Conservation (phyloP, 192 early-diverging fungal species). For the Chytriomyces sp. region DNA sequence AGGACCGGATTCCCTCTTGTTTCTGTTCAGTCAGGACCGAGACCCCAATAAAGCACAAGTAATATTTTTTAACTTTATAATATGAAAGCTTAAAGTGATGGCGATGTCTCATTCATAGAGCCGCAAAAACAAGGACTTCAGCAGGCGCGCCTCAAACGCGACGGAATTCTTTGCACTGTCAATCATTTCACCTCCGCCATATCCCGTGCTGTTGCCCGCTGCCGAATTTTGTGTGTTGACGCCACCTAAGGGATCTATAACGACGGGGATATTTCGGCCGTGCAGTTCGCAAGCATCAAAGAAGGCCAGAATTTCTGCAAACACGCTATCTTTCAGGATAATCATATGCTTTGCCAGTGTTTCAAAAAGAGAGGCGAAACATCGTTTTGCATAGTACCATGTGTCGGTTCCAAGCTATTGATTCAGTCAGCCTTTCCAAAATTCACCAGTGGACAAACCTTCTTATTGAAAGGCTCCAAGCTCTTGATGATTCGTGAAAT, state of each 20-base stretch:
- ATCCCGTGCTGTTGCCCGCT: conserved; percentile 1
- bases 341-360: conserved; percentile 72
- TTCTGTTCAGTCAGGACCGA: neutral
- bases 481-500: conserved; percentile 68
- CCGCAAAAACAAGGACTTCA: conserved; percentile 58
- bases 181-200: conserved; percentile 30
- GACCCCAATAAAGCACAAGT: no score
- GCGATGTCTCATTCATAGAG: conserved; percentile 44
- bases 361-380: conserved; percentile 62
- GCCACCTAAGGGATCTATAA: conserved; percentile 50
- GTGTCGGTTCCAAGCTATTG: conserved; percentile 65
- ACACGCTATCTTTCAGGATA: conserved; percentile 62
- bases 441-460: conserved; percentile 49
- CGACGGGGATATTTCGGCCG: conserved; percentile 58
- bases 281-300: conserved; percentile 63
- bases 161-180: conserved; percentile 53
- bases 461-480: conserved; percentile 67
- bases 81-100: no score
- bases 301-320: conserved; percentile 57
- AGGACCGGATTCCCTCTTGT: conserved; percentile 49
- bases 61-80: no score
- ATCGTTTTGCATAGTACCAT: conserved; percentile 69
- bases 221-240: neutral
- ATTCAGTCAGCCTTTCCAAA: neutral
- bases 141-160: conserved; percentile 55